Evolutionary conservation across 257 asterid species (phyloP), one percentile per base, ranked within the genome.

Genomic region (Nicotiana noctiflora): DNA sequence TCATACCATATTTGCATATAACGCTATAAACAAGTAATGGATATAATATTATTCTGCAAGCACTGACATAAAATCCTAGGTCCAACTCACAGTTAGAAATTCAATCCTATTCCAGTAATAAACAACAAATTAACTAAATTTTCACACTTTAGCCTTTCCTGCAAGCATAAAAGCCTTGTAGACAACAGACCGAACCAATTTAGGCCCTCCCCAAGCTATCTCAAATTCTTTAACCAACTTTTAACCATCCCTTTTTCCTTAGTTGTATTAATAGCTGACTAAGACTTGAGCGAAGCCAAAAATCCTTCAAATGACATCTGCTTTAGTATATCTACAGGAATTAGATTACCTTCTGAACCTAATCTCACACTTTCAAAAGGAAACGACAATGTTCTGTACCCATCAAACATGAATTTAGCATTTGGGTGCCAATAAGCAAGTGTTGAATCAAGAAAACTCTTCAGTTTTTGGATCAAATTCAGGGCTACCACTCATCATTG

Each of bases 291-390:
- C 70, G 72, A 23, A 10, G 74, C 60, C 63, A 84, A 46, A 67
- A 77, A 78, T 0, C 87, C 84, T 14, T 81, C 83, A 61, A 84
- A 77, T 18, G 84, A 84, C 19, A 84, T 32, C 13, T 84, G 64
- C 53, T 81, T 84, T 23, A 79, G 81, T 34, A 81, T 67, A 31
- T 81, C 82, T 31, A 81, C 72, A 23, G 12, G 59, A 37, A 77
- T 34, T 51, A 84, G 81, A 14, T 68, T 55, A 63, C 82, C 77
- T 44, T 77, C 81, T 25, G 80, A 81, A 44, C 84, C 87, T 40
- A 84, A 59, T n/a, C 78, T 84, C 27, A 81, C 70, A 64, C 63
- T 67, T 34, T 81, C 72, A 32, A 84, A 77, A n/a, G 80, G 84
- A 59, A 81, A 81, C 4, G 84, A 23, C 27, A 84, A 78, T 11